A percentile compares a stretch with the other conserved stretches of the same genome.
Evolutionary conservation across 164 flowering plant species (phyloP).

Genomic region (Magnolia sinica): DNA sequence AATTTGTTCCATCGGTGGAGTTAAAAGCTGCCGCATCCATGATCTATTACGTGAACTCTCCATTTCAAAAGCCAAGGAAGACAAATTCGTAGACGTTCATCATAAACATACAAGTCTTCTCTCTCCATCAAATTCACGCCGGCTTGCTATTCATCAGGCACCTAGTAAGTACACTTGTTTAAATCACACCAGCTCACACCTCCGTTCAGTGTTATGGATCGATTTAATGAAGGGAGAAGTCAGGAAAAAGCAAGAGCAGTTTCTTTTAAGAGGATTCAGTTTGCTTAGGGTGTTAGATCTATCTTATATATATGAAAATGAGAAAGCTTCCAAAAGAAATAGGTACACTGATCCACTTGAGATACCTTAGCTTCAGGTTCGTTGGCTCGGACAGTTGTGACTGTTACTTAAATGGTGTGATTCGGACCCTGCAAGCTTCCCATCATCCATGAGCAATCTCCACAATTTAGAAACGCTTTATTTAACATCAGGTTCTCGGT

Average conservation of each 20-base stretch:
- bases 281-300: not conserved
- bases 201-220: not conserved
- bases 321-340: not conserved
- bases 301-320: not conserved
- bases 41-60: not conserved
- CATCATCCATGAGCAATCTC: too few species aligned
- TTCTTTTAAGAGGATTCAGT: not conserved
- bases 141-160: not conserved
- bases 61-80: not conserved
- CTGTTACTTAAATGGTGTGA: too few species aligned
- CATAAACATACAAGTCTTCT: not conserved
- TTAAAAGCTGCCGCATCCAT: not conserved
- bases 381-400: too few species aligned
- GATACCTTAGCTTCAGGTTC: too few species aligned
- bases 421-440: too few species aligned
- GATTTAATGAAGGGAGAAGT: not conserved
- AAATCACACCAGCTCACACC: too few species aligned
- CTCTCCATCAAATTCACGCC: not conserved
- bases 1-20: not conserved
- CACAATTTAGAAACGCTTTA: too few species aligned
- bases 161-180: not conserved
- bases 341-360: too few species aligned
- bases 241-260: not conserved
- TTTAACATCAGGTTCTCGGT: too few species aligned
- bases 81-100: not conserved